Evolutionary conservation across 441 rosid species (phyloP).

Genomic region (Macaranga tanarius): DNA sequence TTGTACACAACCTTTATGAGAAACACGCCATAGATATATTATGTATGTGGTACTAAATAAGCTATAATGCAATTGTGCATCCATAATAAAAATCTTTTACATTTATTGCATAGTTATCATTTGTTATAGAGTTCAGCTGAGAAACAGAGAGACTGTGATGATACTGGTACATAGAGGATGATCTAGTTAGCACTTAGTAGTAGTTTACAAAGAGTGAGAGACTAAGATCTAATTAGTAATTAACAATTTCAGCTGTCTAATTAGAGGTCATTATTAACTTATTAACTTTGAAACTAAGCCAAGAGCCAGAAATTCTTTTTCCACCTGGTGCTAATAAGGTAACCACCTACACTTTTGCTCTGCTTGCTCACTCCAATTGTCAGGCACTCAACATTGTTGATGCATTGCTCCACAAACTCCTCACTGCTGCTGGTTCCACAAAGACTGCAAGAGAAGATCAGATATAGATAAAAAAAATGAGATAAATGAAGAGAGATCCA

Average conservation of each 20-base stretch:
- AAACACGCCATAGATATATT: too few relatives aligned
- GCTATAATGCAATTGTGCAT: not conserved
- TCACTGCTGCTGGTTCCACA: constrained; percentile 65
- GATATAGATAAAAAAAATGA: not conserved
- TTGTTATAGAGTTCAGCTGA: not conserved
- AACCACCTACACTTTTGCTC: constrained; percentile 76
- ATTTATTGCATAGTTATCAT: not conserved
- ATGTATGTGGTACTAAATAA: not conserved
- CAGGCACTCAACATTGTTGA: constrained; percentile 68
- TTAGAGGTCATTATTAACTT: not conserved
- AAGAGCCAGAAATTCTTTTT: constrained; percentile 96
- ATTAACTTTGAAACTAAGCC: constrained; percentile 40
- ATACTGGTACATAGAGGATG: constrained; percentile 7
- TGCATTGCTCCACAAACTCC: constrained; percentile 74
- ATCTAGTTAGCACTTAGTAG: constrained; percentile 15
- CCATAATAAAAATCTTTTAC: not conserved
- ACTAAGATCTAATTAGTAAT: constrained; percentile 10
- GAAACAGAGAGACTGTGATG: not conserved
- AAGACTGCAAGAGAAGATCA: constrained; percentile 41
- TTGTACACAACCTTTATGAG: too few relatives aligned
- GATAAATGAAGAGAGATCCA: constrained; percentile 20
- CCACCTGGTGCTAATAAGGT: constrained; percentile 83
- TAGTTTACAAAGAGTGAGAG: constrained; percentile 9
- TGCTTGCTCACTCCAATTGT: constrained; percentile 90
- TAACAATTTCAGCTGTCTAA: constrained; percentile 4